Percentiles rank a stretch among this genome's conserved stretches.
Conservation (phyloP, 257 asterid genomes). For the Capsicum chinense region DNA sequence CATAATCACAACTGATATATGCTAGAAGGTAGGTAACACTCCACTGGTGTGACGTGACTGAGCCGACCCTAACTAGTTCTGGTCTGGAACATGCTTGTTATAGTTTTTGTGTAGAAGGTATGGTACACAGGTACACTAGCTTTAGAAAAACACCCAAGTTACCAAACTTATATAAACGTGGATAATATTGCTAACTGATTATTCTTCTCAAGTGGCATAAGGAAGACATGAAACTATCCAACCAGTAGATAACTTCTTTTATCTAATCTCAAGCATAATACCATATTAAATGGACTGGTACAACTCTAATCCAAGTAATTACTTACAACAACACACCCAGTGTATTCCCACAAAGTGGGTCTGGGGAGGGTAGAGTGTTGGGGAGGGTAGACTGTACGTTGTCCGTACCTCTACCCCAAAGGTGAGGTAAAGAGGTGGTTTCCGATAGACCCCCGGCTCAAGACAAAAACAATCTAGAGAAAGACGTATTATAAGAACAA, state of each 20-base stretch:
- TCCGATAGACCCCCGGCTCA: too few species aligned
- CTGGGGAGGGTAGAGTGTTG: too few species aligned
- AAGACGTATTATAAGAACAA: too few species aligned
- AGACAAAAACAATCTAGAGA: too few species aligned
- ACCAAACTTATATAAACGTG: not conserved
- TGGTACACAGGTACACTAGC: not conserved
- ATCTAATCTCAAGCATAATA: not conserved
- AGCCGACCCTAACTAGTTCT: not conserved
- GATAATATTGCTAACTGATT: constrained; percentile 14
- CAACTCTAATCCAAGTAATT: not conserved
- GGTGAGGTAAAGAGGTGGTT: too few species aligned
- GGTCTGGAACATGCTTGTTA: not conserved
- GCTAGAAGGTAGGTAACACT: not conserved
- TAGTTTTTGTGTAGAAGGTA: not conserved
- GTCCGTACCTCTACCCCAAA: too few species aligned
- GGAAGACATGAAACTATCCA: not conserved
- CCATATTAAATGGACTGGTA: not conserved
- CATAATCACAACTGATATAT: not conserved
- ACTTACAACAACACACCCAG: too few species aligned
- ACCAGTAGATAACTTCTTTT: not conserved
- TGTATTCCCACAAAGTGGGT: too few species aligned
- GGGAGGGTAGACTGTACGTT: too few species aligned
- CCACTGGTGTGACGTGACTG: not conserved
- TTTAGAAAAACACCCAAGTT: not conserved
- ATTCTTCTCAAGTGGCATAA: not conserved